Base-by-base conservation (phyloP, 2,329 filamentous ascomycete species). In the Fusarium bactridioides region DNA sequence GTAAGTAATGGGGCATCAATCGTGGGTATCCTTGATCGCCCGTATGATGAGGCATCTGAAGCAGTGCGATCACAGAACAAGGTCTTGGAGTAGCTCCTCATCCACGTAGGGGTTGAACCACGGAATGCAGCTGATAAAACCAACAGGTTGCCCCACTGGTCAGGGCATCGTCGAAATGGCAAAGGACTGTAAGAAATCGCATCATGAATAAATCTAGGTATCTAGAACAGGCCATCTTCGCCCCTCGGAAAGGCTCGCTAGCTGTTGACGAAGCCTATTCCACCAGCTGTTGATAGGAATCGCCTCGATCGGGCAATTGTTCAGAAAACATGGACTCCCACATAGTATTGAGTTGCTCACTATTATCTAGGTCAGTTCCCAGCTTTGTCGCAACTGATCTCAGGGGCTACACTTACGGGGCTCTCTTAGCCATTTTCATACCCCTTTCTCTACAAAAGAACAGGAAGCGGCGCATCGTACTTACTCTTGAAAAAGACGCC, bases 381-480 rank as follows among this genome's bases (percentile, higher is more conserved):
- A 25, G 19, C 37, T 13, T 45, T 21, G 11, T 11, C 37, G 10
- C 7, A 9, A 15, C n/a, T 37, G n/a, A 25, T 45, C 51, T 23
- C 4, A 18, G 18, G 31, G 35, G n/a, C 80, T 50, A 12, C 23
- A 70, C 85, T 80, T 76, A 89, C 87, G 79, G 77, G 3, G 78
- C 40, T 9, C n/a, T 79, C 72, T 84, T 83, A 5, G 81, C 75
- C 51, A 88, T 68, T 45, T 75, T 79, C 11, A 88, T 76, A 2
- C 81, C 82, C 78, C 83, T 84, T 69, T 81, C 82, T 64, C 81
- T 80, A 41, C 84, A 81, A 63, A 89, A 87, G 25, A 76, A 74
- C 51, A 89, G 76, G 69, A 90, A 88, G 5, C 88, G 82, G 63
- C 82, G 80, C 80, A 88, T 86, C 10, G 87, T 89, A 25, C 86